Conservation (phyloP, 1,284 basidiomycete species). For the Uromyces viciae-fabae region DNA sequence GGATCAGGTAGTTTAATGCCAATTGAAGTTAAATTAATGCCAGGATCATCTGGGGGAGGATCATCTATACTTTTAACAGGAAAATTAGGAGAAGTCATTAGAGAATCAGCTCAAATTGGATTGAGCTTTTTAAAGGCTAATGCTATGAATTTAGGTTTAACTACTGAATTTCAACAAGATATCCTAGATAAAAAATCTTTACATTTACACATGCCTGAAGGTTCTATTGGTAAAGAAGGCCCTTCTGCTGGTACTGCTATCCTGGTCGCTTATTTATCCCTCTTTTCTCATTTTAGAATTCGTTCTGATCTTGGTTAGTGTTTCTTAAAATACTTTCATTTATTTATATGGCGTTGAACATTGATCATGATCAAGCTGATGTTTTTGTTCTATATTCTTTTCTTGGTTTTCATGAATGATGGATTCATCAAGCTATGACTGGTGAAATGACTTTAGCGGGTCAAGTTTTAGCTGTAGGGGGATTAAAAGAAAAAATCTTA, state of each 20-base stretch:
- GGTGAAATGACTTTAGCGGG: constrained; percentile 89
- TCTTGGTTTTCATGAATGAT: neutral
- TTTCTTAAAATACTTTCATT: neutral
- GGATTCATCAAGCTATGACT: constrained; percentile 75
- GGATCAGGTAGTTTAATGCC: constrained; percentile 96
- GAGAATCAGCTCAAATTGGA: constrained; percentile 90
- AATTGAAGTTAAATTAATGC: constrained; percentile 75
- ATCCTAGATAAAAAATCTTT: constrained; percentile 74
- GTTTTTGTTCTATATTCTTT: constrained; percentile 52
- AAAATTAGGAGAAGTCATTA: constrained; percentile 95
- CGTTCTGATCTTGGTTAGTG: constrained; percentile 76
- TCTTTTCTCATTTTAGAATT: constrained; percentile 78
- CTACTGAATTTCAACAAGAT: constrained; percentile 68
- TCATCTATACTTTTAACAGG: constrained; percentile 77
- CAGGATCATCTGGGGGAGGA: constrained; percentile 87
- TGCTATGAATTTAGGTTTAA: constrained; percentile 81
- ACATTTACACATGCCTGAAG: constrained; percentile 94
- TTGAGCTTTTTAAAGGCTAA: constrained; percentile 89
- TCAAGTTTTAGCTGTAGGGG: constrained; percentile 86
- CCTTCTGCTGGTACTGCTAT: constrained; percentile 94
- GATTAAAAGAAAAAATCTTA: constrained; percentile 72
- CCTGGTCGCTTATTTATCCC: constrained; percentile 79
- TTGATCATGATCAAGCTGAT: constrained; percentile 19
- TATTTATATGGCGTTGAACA: neutral
- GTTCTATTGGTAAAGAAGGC: constrained; percentile 95